Percentiles rank a stretch among this genome's conserved stretches.
Conservation (phyloP, 768 basidiomycete species). For the Termitomyces sp. region DNA sequence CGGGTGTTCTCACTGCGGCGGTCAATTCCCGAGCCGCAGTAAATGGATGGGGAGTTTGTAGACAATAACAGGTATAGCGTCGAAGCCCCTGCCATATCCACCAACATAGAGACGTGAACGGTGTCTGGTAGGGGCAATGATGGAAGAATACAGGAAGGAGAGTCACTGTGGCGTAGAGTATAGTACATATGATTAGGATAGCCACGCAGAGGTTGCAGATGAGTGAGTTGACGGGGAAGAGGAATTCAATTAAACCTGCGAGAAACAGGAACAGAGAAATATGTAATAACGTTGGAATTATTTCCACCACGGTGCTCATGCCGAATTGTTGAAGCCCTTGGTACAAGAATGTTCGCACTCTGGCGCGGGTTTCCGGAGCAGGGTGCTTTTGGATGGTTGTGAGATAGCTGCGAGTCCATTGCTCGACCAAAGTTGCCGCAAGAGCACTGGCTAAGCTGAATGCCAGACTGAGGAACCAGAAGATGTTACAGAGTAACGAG, state of each 20-base stretch:
- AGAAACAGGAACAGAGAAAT: conserved; percentile 48
- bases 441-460: conserved; percentile 39
- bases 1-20: conserved; percentile 20
- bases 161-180: conserved; percentile 28
- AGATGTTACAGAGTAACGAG: conserved; percentile 32
- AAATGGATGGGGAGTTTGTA: conserved; percentile 12
- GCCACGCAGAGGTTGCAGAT: conserved; percentile 27
- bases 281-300: conserved; percentile 43
- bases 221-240: conserved; percentile 28
- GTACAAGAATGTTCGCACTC: conserved; percentile 37
- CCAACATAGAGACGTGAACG: conserved; percentile 30
- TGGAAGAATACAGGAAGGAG: conserved; percentile 28
- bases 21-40: conserved; percentile 26
- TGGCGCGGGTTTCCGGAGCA: conserved; percentile 32
- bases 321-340: conserved; percentile 34
- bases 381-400: conserved; percentile 27
- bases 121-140: conserved; percentile 33
- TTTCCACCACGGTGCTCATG: conserved; percentile 34
- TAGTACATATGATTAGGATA: conserved; percentile 24
- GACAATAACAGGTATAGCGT: conserved; percentile 11
- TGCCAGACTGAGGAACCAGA: conserved; percentile 44
- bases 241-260: conserved; percentile 40
- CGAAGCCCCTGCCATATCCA: conserved; percentile 18
- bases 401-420: conserved; percentile 42
- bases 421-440: conserved; percentile 41